Evolutionary conservation across 2,329 filamentous ascomycete species (phyloP), one percentile per base, ranked within the genome.

Genomic region (Conoideocrella luteorostrata): DNA sequence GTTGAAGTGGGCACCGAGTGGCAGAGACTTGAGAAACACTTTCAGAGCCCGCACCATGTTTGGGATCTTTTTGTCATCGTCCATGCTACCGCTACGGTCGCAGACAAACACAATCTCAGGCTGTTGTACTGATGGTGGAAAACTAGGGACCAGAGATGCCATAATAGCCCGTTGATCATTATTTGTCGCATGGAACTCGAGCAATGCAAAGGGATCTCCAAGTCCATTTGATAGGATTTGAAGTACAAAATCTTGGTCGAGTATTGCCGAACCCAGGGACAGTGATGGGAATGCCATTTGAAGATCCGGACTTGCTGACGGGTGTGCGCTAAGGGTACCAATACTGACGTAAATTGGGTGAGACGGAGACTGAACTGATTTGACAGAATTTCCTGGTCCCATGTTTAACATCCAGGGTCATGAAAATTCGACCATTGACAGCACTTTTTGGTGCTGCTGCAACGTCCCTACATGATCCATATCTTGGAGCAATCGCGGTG

Each of bases 21-120:
- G 80, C 2, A 86, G 64, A 0, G 79, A 84, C 56, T 82, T 83
- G 45, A 86, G 63, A 51, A 86, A 85, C 18, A 85, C 65, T 5
- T 74, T 70, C 18, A 86, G 65, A 0, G 80, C 80, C 1, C 70
- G 62, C 20, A 70, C 63, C 3, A 82, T 67, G 24, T 78, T 71
- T 1, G 52, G 49, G 2, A 84, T 83, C 30, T 72, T 75, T 1
- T 60, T 55, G 1, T 35, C 26, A 3, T 58, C 58, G 0, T 33
- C 21, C 82, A 85, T 85, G 46, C 80, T 85, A 0, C 82, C 83
- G 44, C 81, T 86, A 41, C 83, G 74, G 57, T 89, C 85, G 44
- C 80, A 83, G 4, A 89, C 65, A 51, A 89, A 88, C 15, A 88
- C 76, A 18, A 89, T 72, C 56, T 89, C 84, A 4, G 70, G 68